Percentiles rank a stretch among this genome's conserved stretches.
These are phyloP conservation scores for Vickermania ingenoplastis DNA, from an alignment of 208 protist genomes.

Conservation along the genomic window DNA sequence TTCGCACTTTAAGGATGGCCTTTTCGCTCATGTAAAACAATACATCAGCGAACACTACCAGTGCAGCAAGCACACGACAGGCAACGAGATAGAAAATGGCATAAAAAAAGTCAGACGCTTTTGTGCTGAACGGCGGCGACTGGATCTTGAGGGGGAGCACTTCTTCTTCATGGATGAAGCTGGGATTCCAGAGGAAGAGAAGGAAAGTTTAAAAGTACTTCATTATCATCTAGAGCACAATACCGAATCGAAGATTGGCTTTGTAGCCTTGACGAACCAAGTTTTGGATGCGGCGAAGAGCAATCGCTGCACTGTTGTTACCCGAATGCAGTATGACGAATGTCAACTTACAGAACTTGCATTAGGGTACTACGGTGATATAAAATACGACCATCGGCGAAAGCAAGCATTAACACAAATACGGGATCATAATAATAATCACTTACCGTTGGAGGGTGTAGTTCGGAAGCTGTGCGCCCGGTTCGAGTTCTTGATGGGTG, in stretches of 20 bases:
- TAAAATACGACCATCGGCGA: neutral
- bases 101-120: neutral
- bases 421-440: too few relatives aligned
- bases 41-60: neutral
- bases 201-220: slow-evolving; percentile 1
- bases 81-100: slow-evolving; percentile 1
- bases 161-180: slow-evolving; percentile 5
- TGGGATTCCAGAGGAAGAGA: slow-evolving; percentile 1
- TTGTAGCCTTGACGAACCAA: slow-evolving; percentile 1
- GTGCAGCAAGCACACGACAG: slow-evolving; percentile 3
- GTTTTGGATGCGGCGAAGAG: slow-evolving; percentile 1
- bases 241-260: neutral
- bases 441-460: neutral
- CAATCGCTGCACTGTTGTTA: slow-evolving; percentile 1
- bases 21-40: neutral
- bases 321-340: neutral
- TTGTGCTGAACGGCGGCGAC: neutral
- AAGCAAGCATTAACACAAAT: neutral
- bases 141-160: neutral
- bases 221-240: slow-evolving; percentile 4
- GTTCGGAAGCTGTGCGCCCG: neutral
- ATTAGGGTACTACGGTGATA: neutral
- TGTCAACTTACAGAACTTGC: neutral
- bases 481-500: neutral
- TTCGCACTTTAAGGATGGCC: neutral